A percentile compares a stretch with the other conserved stretches of the same genome.
These are phyloP conservation scores for Tricholoma sp. DNA, from an alignment of 768 basidiomycete genomes.

Conservation along the genomic window DNA sequence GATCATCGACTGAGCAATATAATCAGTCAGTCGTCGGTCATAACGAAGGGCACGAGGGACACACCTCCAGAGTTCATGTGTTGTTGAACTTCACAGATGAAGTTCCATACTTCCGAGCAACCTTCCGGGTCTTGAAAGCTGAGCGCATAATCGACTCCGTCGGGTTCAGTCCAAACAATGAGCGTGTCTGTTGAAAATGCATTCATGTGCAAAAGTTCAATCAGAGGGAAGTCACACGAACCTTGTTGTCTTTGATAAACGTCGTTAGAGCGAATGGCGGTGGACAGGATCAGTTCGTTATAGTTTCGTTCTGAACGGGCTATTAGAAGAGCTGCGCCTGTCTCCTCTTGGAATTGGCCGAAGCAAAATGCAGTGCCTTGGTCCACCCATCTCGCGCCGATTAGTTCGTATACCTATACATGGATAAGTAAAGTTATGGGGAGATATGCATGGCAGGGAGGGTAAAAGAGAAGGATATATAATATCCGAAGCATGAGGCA, in stretches of 20 bases:
- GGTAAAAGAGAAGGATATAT: conserved; percentile 2
- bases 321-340: conserved; percentile 74
- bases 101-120: conserved; percentile 96
- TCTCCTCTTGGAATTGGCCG: conserved; percentile 77
- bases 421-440: conserved; percentile 9
- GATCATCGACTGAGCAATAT: conserved; percentile 35
- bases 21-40: conserved; percentile 1
- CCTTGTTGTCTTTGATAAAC: conserved; percentile 88
- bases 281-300: conserved; percentile 68
- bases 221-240: conserved; percentile 7
- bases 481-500: neutral
- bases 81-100: conserved; percentile 87
- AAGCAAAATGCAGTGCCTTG: conserved; percentile 96
- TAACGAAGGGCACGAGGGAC: conserved; percentile 15
- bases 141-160: conserved; percentile 90
- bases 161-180: conserved; percentile 98
- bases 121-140: conserved; percentile 97
- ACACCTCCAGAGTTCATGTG: conserved; percentile 67
- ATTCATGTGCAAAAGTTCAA: neutral
- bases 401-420: conserved; percentile 86
- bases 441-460: neutral
- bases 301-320: conserved; percentile 78
- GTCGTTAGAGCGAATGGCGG: conserved; percentile 76
- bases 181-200: conserved; percentile 66
- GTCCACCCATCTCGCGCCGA: conserved; percentile 90